Evolutionary conservation across 225 moss, liverwort and hornwort genomes (phyloP), one percentile per base, ranked within the genome.

Genomic region (Lunularia cruciata): DNA sequence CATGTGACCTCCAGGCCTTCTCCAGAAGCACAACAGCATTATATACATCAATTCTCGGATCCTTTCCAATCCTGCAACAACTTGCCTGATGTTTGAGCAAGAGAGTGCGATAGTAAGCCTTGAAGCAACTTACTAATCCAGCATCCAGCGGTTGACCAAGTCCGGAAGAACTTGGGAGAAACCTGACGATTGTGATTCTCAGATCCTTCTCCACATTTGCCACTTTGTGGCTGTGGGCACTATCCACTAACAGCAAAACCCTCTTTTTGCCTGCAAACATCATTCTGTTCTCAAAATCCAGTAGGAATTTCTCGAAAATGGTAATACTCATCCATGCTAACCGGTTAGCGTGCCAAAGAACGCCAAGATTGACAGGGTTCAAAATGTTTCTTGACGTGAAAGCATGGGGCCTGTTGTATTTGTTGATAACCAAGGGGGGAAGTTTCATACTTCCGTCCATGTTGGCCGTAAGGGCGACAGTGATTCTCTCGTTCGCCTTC

Each of bases 401-500:
- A 61, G 80, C 68, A 20, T 55, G 54, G 39, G 79, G 73, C 62
- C 60, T 76, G 43, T 26, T 28, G 27, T 71, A 72, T 40, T 65
- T 78, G 28, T 78, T 38, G 31, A 79, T 79, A 36, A 79, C 65
- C 38, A 76, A 70, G 2, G 73, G 72, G 53, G 75, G 83, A 36
- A 79, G 67, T 26, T 77, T 82, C 3, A 77, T 69, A 27, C 67
- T 73, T 70, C 76, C 85, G 65, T 85, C 79, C 58, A 76, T 68
- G 71, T 82, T 82, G 20, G 79, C 60, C 12, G 71, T 82, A 36
- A 85, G 68, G 20, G 43, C 71, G 13, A 81, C 71, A 8, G 51
- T 68, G 34, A 79, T 68, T 15, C 65, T 68, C 30, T 78, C 72
- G 22, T 77, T 65, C 8, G 62, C 28, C 47, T 74, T 42, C 51